phyloP scores from a whole-genome alignment of 2,329 filamentous ascomycete species.

The Ascochyta pisi region DNA sequence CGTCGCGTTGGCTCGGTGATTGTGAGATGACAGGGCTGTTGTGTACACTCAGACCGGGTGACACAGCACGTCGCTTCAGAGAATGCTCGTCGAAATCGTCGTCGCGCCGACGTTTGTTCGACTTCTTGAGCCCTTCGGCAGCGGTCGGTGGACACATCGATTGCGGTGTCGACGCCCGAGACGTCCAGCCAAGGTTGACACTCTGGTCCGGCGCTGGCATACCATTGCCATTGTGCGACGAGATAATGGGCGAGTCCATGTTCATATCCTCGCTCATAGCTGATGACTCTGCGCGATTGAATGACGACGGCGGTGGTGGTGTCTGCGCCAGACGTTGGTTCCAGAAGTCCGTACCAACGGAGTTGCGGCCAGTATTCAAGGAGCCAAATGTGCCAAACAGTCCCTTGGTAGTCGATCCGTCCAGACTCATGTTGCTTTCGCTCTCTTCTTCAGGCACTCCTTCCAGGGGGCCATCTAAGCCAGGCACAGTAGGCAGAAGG shows the following conservation, averaged over 20 bases:
- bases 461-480: constrained; percentile 66
- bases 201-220: constrained; percentile 30
- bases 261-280: constrained; percentile 70
- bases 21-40: constrained; percentile 85
- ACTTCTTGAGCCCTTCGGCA: constrained; percentile 52
- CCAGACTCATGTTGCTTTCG: constrained; percentile 64
- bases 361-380: constrained; percentile 79
- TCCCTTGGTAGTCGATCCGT: constrained; percentile 49
- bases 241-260: constrained; percentile 70
- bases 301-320: constrained; percentile 61
- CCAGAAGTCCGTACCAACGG: constrained; percentile 78
- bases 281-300: constrained; percentile 63
- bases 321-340: constrained; percentile 67
- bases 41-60: constrained; percentile 87
- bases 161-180: constrained; percentile 48
- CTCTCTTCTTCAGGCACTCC: constrained; percentile 70
- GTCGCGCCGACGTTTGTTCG: constrained; percentile 78
- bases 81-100: constrained; percentile 88
- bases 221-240: constrained; percentile 28
- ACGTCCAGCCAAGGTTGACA: constrained; percentile 32
- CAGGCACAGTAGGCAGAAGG: constrained; percentile 63
- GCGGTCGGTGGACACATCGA: constrained; percentile 47
- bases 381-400: constrained; percentile 73
- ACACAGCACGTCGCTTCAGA: constrained; percentile 91
- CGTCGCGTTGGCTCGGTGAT: constrained; percentile 78